Evolutionary conservation across 1,139 yeast species (phyloP).

Genomic region (Ogataea hybrid): DNA sequence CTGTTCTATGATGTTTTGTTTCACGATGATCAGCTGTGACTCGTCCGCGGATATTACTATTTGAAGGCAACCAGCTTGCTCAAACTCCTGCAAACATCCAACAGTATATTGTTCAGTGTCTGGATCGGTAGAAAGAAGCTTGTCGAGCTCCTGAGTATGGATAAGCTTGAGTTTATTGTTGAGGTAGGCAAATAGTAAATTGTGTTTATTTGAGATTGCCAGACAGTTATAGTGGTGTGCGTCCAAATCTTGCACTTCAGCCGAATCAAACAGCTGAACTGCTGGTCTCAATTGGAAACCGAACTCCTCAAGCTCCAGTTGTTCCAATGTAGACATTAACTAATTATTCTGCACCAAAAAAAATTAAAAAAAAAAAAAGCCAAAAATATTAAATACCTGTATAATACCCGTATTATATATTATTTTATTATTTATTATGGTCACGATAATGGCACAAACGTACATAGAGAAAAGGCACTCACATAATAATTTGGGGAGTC

Average conservation of each 20-base stretch:
- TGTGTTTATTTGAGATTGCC: conserved; percentile 19
- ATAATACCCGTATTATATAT: background rate
- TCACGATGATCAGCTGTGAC: conserved; percentile 2
- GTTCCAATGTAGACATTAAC: conserved; percentile 12
- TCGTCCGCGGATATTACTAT: conserved; percentile 12
- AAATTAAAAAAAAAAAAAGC: background rate
- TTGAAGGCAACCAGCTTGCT: conserved; percentile 13
- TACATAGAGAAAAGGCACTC: conserved; percentile 18
- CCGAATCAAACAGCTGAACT: conserved; percentile 21
- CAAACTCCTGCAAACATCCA: conserved; percentile 12
- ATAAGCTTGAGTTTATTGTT: conserved; percentile 19
- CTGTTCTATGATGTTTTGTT: conserved; percentile 2
- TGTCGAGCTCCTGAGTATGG: conserved; percentile 18
- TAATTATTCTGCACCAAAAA: background rate
- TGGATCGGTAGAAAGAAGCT: conserved; percentile 15
- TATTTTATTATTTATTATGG: conserved; percentile 6
- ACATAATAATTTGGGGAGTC: conserved; percentile 98
- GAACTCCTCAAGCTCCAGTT: conserved; percentile 27
- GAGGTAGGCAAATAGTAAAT: conserved; percentile 21
- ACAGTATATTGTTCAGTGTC: conserved; percentile 9
- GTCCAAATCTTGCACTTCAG: conserved; percentile 2
- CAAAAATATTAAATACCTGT: background rate
- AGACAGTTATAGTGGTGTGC: conserved; percentile 17
- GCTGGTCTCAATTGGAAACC: conserved; percentile 29
- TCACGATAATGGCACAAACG: conserved; percentile 3